Base-by-base conservation (phyloP, 2,329 filamentous ascomycete species). In the Claviceps spartinae region DNA sequence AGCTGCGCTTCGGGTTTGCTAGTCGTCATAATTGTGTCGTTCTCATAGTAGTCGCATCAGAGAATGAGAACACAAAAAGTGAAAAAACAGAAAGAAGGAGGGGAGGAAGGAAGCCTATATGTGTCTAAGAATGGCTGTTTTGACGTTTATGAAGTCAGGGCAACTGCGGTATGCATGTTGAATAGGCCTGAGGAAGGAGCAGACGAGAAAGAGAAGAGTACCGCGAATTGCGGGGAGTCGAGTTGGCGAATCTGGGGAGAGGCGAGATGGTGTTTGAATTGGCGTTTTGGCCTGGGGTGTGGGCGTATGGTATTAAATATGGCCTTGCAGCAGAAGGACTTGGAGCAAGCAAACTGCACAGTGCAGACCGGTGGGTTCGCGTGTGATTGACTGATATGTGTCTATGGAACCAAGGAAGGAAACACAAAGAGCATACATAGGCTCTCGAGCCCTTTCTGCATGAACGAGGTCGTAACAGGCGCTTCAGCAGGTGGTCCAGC, bases 81-180 rank as follows among this genome's bases (percentile, higher is more conserved):
- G 18, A 14, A 40, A 14, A 14, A 36, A 48, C 4, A 46, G 24
- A 20, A 20, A 57, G 54, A 34, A 34, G 9, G 56, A 55, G 54
- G 57, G 57, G 51, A 51, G 57, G 56, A 54, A 54, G 56, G 56
- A 34, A 45, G 50, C 59, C 59, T 56, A 13, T 36, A 24, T 48
- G 41, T 49, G 36, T 51, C 57, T 64, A 54, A 53, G 53, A 57
- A 59, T 62, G 64, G 64, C 63, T 59, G 63, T 55, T 59, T 65
- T 58, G 63, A 65, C 63, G 61, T 67, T 66, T 69, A 69, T 67
- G 65, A 65, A 58, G 60, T 48, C 60, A 58, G 61, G 58, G 56
- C 59, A 58, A 58, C 57, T 60, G 59, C 59, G 58, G 58, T 58
- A 65, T 64, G 64, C 66, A 68, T 68, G 57, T 62, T 65, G 63